Evolutionary conservation across 2,329 filamentous ascomycete species (phyloP), one percentile per base, ranked within the genome.

Genomic region (Claviceps sp.): DNA sequence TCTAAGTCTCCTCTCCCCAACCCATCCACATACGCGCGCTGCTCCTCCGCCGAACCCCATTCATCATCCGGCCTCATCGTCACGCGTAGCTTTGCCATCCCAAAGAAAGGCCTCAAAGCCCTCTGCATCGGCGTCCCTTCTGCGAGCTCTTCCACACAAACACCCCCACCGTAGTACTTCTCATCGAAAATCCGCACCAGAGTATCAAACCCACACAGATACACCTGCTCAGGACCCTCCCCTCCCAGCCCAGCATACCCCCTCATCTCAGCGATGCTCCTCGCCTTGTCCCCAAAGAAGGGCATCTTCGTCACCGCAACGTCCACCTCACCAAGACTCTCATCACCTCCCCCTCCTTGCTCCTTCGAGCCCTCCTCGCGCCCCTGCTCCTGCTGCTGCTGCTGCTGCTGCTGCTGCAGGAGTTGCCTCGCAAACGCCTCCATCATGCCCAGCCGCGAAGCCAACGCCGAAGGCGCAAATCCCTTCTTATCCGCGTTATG

Each of bases 191-290:
- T 79, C 20, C 86, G 77, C 16, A 85, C 79, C 6, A 90, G 68
- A 0, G 86, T 91, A 60, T 91, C 86, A 62, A 81, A 91, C 30
- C 87, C 87, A 1, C 81, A 77, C 2, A 90, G 75, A 60, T 86
- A 86, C 4, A 86, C 69, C 59, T 88, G 84, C 50, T 75, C 69
- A 13, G 41, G n/a, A 4, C 9, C 7, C 48, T 7, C 16, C 3
- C 40, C 40, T 9, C 1, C n/a, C 16, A 9, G 45, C 14, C 22
- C 40, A 5, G 61, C 50, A 57, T 78, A 81, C 40, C 70, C 69
- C 0, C 69, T 68, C 0, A 65, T 64, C 8, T 64, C 60, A 0
- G 72, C 68, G 30, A 90, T 80, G 1, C 78, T 79, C 13, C 61
- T 58, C 7, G 80, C 79, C 67, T 91, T 91, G 60, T 84, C 81